Conservation (phyloP, 1,139 yeast genomes). For the Arxiozyma slooffiae region DNA sequence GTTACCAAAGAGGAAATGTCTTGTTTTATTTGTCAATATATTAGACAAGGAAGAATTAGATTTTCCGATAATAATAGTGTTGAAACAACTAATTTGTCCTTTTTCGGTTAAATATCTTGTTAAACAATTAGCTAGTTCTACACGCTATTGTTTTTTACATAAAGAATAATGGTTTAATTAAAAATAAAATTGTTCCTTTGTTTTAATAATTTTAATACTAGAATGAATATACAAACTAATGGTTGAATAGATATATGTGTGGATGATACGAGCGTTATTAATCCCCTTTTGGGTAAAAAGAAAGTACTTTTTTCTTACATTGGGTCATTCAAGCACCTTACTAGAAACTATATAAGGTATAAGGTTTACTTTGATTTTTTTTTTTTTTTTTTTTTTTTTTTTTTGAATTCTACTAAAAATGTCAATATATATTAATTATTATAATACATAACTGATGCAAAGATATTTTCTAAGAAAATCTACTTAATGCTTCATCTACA, state of each 20-base stretch:
- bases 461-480: slow-evolving; percentile 16
- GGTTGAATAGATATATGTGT: too few species aligned
- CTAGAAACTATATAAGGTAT: not conserved
- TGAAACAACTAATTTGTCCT: not conserved
- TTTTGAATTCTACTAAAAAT: too few species aligned
- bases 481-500: slow-evolving; percentile 29
- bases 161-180: too few species aligned
- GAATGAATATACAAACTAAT: too few species aligned
- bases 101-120: not conserved
- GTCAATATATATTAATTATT: not conserved
- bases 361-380: not conserved
- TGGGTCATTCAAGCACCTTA: not conserved
- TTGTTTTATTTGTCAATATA: not conserved
- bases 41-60: not conserved
- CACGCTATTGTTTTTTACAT: too few species aligned
- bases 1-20: not conserved
- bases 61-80: not conserved
- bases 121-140: too few species aligned
- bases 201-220: too few species aligned
- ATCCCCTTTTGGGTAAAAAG: not conserved
- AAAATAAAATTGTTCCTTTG: too few species aligned
- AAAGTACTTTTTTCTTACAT: too few species aligned
- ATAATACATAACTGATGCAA: not conserved
- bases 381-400: too few species aligned
- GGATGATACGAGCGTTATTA: too few species aligned